Conservation (phyloP, 169 alveolate species). For the Miamiensis avidus region DNA sequence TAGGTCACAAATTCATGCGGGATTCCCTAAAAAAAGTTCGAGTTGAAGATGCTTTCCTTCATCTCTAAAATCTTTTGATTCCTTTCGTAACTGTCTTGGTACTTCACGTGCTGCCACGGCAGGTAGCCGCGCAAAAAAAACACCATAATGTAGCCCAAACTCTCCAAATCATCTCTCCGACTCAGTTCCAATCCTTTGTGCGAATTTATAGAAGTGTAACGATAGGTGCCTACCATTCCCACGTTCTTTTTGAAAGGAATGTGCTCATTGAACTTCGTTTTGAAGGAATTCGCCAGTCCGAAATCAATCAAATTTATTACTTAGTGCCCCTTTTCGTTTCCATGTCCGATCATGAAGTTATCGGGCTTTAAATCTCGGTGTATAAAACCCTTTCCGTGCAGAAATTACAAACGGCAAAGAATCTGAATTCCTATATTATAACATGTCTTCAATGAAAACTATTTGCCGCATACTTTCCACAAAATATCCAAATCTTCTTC, state of each 20-base stretch:
- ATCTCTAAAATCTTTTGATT: slow-evolving; percentile 98
- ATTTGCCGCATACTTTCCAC: slow-evolving; percentile 56
- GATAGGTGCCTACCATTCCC: slow-evolving; percentile 69
- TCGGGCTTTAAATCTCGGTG: slow-evolving; percentile 87
- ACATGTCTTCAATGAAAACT: slow-evolving; percentile 62
- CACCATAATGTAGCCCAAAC: slow-evolving; percentile 87
- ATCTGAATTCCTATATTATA: slow-evolving; percentile 64
- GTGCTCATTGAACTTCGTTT: slow-evolving; percentile 40
- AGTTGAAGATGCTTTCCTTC: slow-evolving; percentile 97
- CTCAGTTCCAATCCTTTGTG: slow-evolving; percentile 91
- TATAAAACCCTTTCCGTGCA: slow-evolving; percentile 70
- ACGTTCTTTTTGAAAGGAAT: slow-evolving; percentile 58
- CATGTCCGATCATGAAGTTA: slow-evolving; percentile 70
- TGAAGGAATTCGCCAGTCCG: slow-evolving; percentile 73
- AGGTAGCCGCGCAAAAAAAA: slow-evolving; percentile 97
- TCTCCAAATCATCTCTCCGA: slow-evolving; percentile 81
- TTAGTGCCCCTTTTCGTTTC: slow-evolving; percentile 52
- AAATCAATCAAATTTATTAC: slow-evolving; percentile 74
- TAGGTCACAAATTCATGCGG: slow-evolving; percentile 70
- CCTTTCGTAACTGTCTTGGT: slow-evolving; percentile 95
- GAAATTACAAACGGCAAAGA: slow-evolving; percentile 70
- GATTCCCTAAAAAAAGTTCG: slow-evolving; percentile 92
- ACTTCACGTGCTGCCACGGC: slow-evolving; percentile 99
- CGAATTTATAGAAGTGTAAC: slow-evolving; percentile 72
- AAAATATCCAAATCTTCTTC: slow-evolving; percentile 72